Percentiles rank a stretch among this genome's conserved stretches.
These are phyloP conservation scores for Rasamsonia emersonii DNA, from an alignment of 2,329 filamentous ascomycete genomes.

Conservation along the genomic window DNA sequence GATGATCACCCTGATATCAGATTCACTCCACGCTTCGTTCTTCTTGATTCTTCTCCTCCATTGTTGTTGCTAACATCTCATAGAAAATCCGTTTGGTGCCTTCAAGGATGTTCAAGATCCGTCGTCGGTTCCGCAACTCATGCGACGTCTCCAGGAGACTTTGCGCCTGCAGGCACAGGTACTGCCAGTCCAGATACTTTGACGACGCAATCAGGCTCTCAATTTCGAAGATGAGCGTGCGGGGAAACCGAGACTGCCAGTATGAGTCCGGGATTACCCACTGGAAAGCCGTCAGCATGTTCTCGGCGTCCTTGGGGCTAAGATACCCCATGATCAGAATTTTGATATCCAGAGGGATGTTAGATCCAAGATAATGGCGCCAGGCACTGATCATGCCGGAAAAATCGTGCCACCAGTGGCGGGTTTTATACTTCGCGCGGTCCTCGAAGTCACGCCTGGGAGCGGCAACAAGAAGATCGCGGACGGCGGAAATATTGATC, in stretches of 20 bases:
- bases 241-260: slow-evolving; percentile 3
- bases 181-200: slow-evolving; percentile 1
- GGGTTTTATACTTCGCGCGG: no score
- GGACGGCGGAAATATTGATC: no score
- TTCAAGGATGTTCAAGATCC: slow-evolving; percentile 3
- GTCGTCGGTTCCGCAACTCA: slow-evolving; percentile 2
- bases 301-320: background rate
- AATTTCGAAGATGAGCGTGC: slow-evolving; percentile 2
- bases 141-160: background rate
- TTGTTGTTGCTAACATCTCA: no score
- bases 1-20: no score
- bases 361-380: no score
- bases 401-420: no score
- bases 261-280: slow-evolving; percentile 2
- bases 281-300: background rate
- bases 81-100: slow-evolving; percentile 1
- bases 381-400: no score
- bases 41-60: no score
- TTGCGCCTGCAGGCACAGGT: background rate
- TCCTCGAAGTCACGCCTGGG: no score
- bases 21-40: no score
- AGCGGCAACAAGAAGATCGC: no score
- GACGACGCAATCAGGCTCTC: background rate
- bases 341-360: no score
- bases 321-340: background rate